A percentile compares a stretch with the other conserved stretches of the same genome.
Conservation (phyloP, 805 yeast species). For the Metschnikowia sp. region DNA sequence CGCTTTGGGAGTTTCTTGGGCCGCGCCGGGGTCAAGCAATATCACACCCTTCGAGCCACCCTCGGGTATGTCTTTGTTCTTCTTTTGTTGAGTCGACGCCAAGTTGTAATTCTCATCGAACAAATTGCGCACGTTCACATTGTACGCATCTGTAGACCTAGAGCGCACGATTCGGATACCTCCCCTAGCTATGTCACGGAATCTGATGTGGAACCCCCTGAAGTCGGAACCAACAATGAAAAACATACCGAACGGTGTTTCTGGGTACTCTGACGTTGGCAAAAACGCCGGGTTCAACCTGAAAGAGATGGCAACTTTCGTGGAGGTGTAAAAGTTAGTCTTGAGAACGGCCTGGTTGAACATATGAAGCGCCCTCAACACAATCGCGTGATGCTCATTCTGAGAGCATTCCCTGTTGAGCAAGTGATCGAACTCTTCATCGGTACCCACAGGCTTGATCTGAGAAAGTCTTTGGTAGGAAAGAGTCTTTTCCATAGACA, state of each 20-base stretch:
- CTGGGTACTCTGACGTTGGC: slow-evolving; percentile 85
- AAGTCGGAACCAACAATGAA: slow-evolving; percentile 94
- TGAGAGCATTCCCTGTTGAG: slow-evolving; percentile 71
- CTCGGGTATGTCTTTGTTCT: slow-evolving; percentile 97
- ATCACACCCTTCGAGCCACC: slow-evolving; percentile 99
- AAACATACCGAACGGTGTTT: slow-evolving; percentile 91
- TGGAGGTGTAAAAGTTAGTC: slow-evolving; percentile 90
- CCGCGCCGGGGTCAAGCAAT: slow-evolving; percentile 70
- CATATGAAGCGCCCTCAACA: slow-evolving; percentile 73
- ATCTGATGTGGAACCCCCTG: slow-evolving; percentile 95
- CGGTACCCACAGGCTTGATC: slow-evolving; percentile 69
- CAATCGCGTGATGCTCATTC: slow-evolving; percentile 74
- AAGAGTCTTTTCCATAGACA: slow-evolving; percentile 69
- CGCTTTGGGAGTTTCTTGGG: slow-evolving; percentile 75
- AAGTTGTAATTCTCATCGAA: slow-evolving; percentile 96
- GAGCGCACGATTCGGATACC: slow-evolving; percentile 95
- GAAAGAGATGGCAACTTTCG: slow-evolving; percentile 93
- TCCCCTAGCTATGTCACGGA: slow-evolving; percentile 96
- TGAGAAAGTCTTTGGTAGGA: slow-evolving; percentile 84
- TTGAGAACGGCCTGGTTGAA: slow-evolving; percentile 87
- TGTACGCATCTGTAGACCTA: slow-evolving; percentile 79
- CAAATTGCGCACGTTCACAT: slow-evolving; percentile 78
- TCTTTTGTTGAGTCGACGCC: slow-evolving; percentile 94
- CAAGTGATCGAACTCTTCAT: slow-evolving; percentile 67
- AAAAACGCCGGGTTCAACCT: slow-evolving; percentile 83